phyloP scores from a whole-genome alignment of 1,284 basidiomycete species.

The Tetrapyrgos nigripes region DNA sequence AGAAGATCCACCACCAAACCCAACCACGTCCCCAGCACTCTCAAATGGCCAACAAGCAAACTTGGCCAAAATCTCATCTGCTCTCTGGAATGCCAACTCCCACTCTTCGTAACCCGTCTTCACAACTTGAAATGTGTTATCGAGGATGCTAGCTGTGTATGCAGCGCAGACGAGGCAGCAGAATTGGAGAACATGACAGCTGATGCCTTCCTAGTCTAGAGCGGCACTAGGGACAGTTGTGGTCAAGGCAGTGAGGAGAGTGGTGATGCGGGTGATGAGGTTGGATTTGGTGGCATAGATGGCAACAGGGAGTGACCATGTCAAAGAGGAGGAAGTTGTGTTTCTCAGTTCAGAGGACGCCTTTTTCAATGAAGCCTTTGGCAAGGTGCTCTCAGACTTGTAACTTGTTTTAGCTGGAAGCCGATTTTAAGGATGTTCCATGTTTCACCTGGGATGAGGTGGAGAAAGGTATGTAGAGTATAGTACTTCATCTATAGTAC shows the following conservation, averaged over 20 bases:
- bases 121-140: constrained; percentile 90
- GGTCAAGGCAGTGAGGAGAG: constrained; percentile 84
- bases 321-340: constrained; percentile 98
- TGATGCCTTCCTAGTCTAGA: constrained; percentile 78
- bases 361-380: constrained; percentile 98
- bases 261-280: constrained; percentile 77
- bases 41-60: constrained; percentile 93
- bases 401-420: constrained; percentile 97
- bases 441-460: constrained; percentile 79
- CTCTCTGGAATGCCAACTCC: constrained; percentile 89
- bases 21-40: constrained; percentile 36
- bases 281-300: constrained; percentile 90
- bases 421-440: constrained; percentile 99
- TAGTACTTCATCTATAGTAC: too few relatives aligned
- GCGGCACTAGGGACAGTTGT: constrained; percentile 78
- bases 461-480: not conserved
- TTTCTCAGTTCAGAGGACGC: constrained; percentile 95
- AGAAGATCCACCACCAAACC: constrained; percentile 31
- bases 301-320: constrained; percentile 94
- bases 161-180: constrained; percentile 87
- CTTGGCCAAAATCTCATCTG: constrained; percentile 91
- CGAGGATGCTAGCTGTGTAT: constrained; percentile 93
- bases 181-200: constrained; percentile 81
- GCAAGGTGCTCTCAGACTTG: constrained; percentile 94
- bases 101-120: constrained; percentile 89